Evolutionary conservation across 208 protist species (phyloP).

Genomic region (Herpetomonas muscarum): DNA sequence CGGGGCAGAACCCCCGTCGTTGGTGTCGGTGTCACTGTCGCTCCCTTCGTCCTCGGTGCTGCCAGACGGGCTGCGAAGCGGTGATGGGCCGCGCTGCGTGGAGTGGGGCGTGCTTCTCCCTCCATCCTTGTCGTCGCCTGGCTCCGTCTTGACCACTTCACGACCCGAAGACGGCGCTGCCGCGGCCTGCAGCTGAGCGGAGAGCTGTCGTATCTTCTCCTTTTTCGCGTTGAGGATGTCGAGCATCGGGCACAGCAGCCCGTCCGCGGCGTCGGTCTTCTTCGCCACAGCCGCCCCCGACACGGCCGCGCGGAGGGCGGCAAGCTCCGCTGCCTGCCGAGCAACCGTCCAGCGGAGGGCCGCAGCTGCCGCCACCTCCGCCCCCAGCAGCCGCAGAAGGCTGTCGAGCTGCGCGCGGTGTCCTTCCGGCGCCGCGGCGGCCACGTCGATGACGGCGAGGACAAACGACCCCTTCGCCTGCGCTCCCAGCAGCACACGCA

Average conservation of each 20-base stretch:
- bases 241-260: not conserved
- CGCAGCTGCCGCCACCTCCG: not conserved
- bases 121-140: not conserved
- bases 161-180: not conserved
- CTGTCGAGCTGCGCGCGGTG: not conserved
- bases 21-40: too few relatives aligned
- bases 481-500: not conserved
- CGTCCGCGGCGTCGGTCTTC: not conserved
- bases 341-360: not conserved
- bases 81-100: too few relatives aligned
- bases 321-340: not conserved
- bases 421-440: not conserved
- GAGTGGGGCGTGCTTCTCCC: too few relatives aligned
- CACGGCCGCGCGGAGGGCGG: not conserved
- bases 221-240: conserved; percentile 15
- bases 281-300: not conserved
- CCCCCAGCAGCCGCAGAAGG: not conserved
- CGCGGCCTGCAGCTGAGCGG: not conserved
- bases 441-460: not conserved
- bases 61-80: too few relatives aligned
- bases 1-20: too few relatives aligned
- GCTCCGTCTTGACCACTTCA: not conserved
- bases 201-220: conserved; percentile 7
- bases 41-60: too few relatives aligned
- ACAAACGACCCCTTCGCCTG: not conserved